phyloP scores from a whole-genome alignment of 495 filamentous ascomycete species.

The Neurospora sp. region DNA sequence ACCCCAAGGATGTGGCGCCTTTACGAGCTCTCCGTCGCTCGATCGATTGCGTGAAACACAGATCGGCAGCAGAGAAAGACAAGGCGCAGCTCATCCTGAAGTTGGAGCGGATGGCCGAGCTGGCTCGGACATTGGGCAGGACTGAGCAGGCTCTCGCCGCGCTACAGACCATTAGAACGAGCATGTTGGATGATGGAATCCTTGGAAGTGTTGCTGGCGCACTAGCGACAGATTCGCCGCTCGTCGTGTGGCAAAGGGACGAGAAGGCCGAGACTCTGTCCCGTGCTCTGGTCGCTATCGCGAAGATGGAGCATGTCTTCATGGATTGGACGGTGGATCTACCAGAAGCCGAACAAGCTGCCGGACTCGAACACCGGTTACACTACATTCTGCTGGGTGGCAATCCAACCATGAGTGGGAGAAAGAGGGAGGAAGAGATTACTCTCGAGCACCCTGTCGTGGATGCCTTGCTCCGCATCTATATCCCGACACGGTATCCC shows the following conservation, averaged over 20 bases:
- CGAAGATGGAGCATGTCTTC: slow-evolving; percentile 35
- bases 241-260: slow-evolving; percentile 25
- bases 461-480: slow-evolving; percentile 29
- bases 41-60: slow-evolving; percentile 36
- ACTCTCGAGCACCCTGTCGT: slow-evolving; percentile 29
- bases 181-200: slow-evolving; percentile 35
- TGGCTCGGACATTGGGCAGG: slow-evolving; percentile 27
- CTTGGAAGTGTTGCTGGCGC: slow-evolving; percentile 26
- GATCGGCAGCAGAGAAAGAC: slow-evolving; percentile 33
- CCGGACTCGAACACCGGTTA: slow-evolving; percentile 39
- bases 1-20: slow-evolving; percentile 29
- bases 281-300: slow-evolving; percentile 33
- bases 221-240: slow-evolving; percentile 24
- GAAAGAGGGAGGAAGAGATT: slow-evolving; percentile 11
- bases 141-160: slow-evolving; percentile 32
- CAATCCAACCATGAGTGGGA: neutral
- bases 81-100: slow-evolving; percentile 36
- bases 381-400: slow-evolving; percentile 28
- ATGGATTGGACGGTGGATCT: slow-evolving; percentile 36
- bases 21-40: slow-evolving; percentile 41
- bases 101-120: slow-evolving; percentile 40
- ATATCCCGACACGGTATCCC: slow-evolving; percentile 31
- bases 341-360: slow-evolving; percentile 34
- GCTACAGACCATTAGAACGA: slow-evolving; percentile 33
- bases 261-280: slow-evolving; percentile 32